These are phyloP conservation scores for Cucurbita maxima DNA, from an alignment of 306 rosid species.

Conservation along the genomic window DNA sequence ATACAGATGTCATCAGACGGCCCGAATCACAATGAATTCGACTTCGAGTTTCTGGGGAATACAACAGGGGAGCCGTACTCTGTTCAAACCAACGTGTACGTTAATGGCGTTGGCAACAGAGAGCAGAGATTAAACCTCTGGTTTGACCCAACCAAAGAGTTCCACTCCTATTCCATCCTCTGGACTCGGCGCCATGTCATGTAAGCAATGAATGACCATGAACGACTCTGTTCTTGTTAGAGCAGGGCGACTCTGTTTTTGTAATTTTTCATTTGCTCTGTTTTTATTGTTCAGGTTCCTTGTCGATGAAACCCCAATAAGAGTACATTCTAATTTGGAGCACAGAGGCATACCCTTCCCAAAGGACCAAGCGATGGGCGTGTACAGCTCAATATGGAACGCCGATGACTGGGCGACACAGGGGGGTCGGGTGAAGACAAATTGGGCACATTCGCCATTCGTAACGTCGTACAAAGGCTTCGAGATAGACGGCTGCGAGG, in stretches of 20 bases:
- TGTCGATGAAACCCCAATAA: slow-evolving; percentile 76
- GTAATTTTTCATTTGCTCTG: no score
- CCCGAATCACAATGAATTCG: slow-evolving; percentile 71
- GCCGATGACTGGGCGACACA: slow-evolving; percentile 99
- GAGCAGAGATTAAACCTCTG: slow-evolving; percentile 94
- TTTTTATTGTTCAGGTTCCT: slow-evolving; percentile 29
- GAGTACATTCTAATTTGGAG: slow-evolving; percentile 75
- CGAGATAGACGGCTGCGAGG: slow-evolving; percentile 56
- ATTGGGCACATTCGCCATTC: slow-evolving; percentile 91
- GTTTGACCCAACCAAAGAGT: slow-evolving; percentile 77
- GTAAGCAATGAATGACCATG: slow-evolving; percentile 23
- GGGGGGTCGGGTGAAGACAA: slow-evolving; percentile 89
- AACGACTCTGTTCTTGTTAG: not conserved
- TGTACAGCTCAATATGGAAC: slow-evolving; percentile 90
- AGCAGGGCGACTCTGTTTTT: not conserved
- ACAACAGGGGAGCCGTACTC: slow-evolving; percentile 84
- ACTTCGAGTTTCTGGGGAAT: slow-evolving; percentile 87
- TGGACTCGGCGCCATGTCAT: slow-evolving; percentile 92
- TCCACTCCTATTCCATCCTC: slow-evolving; percentile 65
- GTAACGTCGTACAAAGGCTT: slow-evolving; percentile 54
- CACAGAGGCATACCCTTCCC: slow-evolving; percentile 77
- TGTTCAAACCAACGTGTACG: slow-evolving; percentile 70
- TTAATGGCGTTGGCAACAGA: slow-evolving; percentile 80
- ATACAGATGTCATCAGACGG: slow-evolving; percentile 94
- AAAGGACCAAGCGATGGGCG: slow-evolving; percentile 89